Conservation (phyloP, 108 stramenopile genomes). For the Cyclotella kingstonii region DNA sequence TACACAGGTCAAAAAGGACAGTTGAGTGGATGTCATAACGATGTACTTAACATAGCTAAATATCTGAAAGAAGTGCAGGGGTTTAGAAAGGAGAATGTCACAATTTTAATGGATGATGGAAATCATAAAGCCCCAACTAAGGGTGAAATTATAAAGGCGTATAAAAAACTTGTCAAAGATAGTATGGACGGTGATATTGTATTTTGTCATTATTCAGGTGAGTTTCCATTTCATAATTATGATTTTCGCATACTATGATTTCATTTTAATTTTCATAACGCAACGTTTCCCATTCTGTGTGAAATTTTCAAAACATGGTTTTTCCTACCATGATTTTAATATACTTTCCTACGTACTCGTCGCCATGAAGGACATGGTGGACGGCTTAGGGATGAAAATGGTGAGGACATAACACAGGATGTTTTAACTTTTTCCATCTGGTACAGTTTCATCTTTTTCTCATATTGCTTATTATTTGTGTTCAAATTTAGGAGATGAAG, state of each 20-base stretch:
- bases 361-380: constrained; percentile 60
- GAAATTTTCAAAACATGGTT: no score
- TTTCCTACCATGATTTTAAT: not conserved
- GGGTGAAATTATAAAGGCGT: constrained; percentile 75
- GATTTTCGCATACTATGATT: no score
- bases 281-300: no score
- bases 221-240: constrained; percentile 1
- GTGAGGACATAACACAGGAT: constrained; percentile 4
- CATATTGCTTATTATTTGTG: no score
- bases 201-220: constrained; percentile 75
- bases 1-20: constrained; percentile 81
- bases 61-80: constrained; percentile 79
- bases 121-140: constrained; percentile 61
- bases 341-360: not conserved
- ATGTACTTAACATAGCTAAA: constrained; percentile 67
- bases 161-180: constrained; percentile 68
- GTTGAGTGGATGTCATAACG: constrained; percentile 84
- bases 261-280: no score
- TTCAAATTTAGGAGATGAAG: constrained; percentile 4
- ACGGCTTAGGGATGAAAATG: constrained; percentile 53
- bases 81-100: constrained; percentile 73
- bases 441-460: not conserved
- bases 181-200: constrained; percentile 74
- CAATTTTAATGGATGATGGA: constrained; percentile 92
- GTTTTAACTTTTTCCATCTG: not conserved